phyloP scores from a whole-genome alignment of 2,329 filamentous ascomycete species.

The Claviceps africana region DNA sequence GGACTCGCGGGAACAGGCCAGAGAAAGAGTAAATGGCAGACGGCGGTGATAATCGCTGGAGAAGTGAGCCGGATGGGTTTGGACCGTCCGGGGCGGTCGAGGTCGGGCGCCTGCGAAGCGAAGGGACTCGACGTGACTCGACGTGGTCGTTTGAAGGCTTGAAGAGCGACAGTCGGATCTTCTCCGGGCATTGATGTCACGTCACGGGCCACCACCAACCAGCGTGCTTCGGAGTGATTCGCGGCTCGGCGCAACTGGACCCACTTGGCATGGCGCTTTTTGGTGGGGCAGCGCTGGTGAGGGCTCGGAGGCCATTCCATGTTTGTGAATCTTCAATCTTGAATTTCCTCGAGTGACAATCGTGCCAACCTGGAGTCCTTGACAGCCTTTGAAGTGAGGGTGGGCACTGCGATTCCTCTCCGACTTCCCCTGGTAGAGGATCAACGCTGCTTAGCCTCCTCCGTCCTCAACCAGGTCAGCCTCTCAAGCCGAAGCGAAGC shows the following conservation, averaged over 20 bases:
- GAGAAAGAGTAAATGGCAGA: slow-evolving; percentile 8
- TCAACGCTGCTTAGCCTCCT: not conserved
- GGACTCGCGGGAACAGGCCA: slow-evolving; percentile 10
- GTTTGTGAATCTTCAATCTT: no score
- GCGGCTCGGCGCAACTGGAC: not conserved
- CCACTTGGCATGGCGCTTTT: not conserved
- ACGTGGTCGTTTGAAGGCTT: not conserved
- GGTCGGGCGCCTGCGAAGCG: not conserved
- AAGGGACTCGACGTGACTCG: not conserved
- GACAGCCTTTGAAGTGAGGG: not conserved
- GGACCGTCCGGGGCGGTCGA: not conserved
- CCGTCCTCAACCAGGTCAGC: not conserved
- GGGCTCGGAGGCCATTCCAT: no score
- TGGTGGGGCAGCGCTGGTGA: no score
- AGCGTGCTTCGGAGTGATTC: not conserved
- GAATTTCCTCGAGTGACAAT: no score
- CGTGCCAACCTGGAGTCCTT: not conserved
- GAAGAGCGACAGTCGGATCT: slow-evolving; percentile 15
- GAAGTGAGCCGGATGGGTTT: not conserved
- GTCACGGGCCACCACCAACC: not conserved
- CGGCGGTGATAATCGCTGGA: slow-evolving; percentile 7
- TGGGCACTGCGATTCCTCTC: not conserved
- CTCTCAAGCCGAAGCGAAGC: not conserved
- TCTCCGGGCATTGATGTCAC: slow-evolving; percentile 13
- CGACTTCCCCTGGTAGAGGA: not conserved